These are phyloP conservation scores for Samsoniella hepiali DNA, from an alignment of 2,329 filamentous ascomycete genomes.

Conservation along the genomic window DNA sequence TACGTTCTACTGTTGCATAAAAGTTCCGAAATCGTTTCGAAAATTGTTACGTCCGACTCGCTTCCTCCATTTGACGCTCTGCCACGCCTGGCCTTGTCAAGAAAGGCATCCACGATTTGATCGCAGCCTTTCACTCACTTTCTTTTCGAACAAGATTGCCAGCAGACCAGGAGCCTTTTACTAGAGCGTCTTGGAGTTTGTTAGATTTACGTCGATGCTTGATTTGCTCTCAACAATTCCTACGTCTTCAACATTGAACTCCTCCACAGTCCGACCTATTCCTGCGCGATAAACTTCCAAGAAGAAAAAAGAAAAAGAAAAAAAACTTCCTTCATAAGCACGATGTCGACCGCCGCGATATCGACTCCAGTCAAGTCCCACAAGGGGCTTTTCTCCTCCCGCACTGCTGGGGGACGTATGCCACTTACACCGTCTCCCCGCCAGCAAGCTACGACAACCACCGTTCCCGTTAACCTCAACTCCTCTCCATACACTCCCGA, in stretches of 20 bases:
- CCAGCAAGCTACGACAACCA: slow-evolving; percentile 54
- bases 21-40: slow-evolving; percentile 26
- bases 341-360: slow-evolving; percentile 77
- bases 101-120: slow-evolving; percentile 44
- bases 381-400: slow-evolving; percentile 84
- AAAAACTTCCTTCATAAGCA: slow-evolving; percentile 28
- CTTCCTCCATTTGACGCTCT: slow-evolving; percentile 7
- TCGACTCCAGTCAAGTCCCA: slow-evolving; percentile 95
- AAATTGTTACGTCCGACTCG: slow-evolving; percentile 29
- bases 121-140: slow-evolving; percentile 41
- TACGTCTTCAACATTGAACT: slow-evolving; percentile 20
- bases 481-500: slow-evolving; percentile 78
- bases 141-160: slow-evolving; percentile 37
- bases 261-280: not conserved
- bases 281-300: not conserved
- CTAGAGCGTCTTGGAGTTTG: slow-evolving; percentile 58
- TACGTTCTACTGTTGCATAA: slow-evolving; percentile 25
- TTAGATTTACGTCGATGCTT: slow-evolving; percentile 41
- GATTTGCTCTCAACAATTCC: slow-evolving; percentile 42
- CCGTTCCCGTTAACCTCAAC: slow-evolving; percentile 50
- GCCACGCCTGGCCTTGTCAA: slow-evolving; percentile 30
- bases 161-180: slow-evolving; percentile 55
- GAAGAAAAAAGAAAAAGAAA: slow-evolving; percentile 18
- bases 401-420: slow-evolving; percentile 91
- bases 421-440: slow-evolving; percentile 90